Conservation (phyloP, 106 monocot species). For the Acorus calamus region DNA sequence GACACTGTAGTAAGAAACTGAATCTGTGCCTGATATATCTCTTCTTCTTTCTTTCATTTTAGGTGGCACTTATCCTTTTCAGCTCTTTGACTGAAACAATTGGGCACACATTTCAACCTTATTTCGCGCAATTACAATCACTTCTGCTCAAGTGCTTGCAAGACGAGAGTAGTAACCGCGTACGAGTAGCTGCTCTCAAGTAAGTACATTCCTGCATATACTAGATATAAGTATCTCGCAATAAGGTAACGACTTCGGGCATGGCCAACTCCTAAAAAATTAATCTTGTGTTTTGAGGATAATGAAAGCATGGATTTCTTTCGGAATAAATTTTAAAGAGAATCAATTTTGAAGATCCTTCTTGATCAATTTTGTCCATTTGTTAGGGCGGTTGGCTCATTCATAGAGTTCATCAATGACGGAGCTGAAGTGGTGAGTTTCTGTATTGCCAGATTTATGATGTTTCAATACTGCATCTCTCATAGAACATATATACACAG, state of each 20-base stretch:
- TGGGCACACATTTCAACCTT: constrained; percentile 82
- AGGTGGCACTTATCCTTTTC: constrained; percentile 96
- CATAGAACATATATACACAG: too few relatives aligned
- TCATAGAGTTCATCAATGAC: constrained; percentile 94
- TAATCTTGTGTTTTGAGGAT: too few relatives aligned
- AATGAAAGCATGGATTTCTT: too few relatives aligned
- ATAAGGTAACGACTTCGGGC: too few relatives aligned
- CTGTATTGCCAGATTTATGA: too few relatives aligned
- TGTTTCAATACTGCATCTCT: too few relatives aligned
- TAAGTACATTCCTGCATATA: constrained; percentile 27
- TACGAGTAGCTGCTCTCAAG: constrained; percentile 97
- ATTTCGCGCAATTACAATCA: constrained; percentile 65
- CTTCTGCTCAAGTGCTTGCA: constrained; percentile 85
- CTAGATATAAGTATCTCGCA: not conserved
- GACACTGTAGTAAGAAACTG: not conserved
- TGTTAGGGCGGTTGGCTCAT: constrained; percentile 85
- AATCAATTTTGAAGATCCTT: too few relatives aligned
- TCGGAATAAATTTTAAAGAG: too few relatives aligned
- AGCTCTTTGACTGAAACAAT: constrained; percentile 96
- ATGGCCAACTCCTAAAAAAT: too few relatives aligned
- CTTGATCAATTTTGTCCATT: constrained; percentile 1
- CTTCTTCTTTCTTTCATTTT: constrained; percentile 2
- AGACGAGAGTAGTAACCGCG: constrained; percentile 83
- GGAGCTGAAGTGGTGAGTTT: constrained; percentile 69
- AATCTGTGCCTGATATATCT: not conserved